Conservation (phyloP, 139 green algal genomes). For the Klebsormidium nitens region DNA sequence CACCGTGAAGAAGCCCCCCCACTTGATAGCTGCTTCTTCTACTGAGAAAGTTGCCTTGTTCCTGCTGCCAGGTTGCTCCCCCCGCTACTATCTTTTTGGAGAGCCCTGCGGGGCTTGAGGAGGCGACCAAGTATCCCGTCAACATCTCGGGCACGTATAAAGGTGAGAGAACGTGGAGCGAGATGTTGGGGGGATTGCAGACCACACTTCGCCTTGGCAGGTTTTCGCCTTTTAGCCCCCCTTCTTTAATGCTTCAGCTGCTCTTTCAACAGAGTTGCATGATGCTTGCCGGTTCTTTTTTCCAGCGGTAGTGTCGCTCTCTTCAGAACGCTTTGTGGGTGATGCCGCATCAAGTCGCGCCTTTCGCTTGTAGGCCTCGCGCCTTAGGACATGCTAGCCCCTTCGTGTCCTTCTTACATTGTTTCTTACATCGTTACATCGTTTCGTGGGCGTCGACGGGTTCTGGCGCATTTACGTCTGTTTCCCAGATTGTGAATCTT, state of each 20-base stretch:
- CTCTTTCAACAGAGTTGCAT: slow-evolving; percentile 1
- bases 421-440: background rate
- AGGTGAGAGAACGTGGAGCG: slow-evolving; percentile 7
- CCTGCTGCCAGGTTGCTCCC: no score
- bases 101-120: no score
- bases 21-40: no score
- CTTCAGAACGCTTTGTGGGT: background rate
- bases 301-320: background rate
- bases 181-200: no score
- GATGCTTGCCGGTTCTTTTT: background rate
- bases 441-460: background rate
- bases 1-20: no score
- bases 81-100: no score
- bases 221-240: background rate
- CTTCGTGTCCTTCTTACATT: no score
- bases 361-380: background rate
- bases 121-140: slow-evolving; percentile 12
- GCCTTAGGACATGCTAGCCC: no score
- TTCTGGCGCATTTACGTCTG: no score
- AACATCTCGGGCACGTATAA: slow-evolving; percentile 36
- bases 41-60: no score
- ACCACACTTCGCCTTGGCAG: background rate
- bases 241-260: slow-evolving; percentile 1
- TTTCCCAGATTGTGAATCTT: no score
- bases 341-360: background rate